A percentile compares a stretch with the other conserved stretches of the same genome.
phyloP scores from a whole-genome alignment of 78 protist genomes.

The Monocercomonoides exilis region DNA sequence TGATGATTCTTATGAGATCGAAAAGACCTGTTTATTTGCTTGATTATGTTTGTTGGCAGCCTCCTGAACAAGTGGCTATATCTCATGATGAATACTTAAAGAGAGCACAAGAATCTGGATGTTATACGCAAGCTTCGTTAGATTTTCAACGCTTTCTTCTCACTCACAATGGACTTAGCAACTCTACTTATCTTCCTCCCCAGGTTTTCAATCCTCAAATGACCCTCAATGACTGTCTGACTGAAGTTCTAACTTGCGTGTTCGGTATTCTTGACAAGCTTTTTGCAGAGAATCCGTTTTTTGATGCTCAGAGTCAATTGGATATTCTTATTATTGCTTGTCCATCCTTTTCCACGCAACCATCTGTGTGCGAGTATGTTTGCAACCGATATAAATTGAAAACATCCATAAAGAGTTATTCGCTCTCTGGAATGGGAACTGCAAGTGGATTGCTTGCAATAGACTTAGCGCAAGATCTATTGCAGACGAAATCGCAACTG shows the following conservation, averaged over 20 bases:
- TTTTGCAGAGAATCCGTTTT: background rate
- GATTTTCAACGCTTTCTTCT: background rate
- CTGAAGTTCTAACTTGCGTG: background rate
- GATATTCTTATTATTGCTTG: constrained; percentile 15
- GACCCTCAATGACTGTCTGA: background rate
- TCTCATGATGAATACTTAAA: background rate
- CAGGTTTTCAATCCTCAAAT: background rate
- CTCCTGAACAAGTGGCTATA: background rate
- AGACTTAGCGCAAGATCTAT: background rate
- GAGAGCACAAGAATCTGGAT: background rate
- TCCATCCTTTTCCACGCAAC: constrained; percentile 20
- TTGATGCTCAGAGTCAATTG: background rate
- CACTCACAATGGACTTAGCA: background rate
- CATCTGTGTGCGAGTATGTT: constrained; percentile 10
- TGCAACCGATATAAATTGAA: constrained; percentile 12
- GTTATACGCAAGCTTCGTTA: background rate
- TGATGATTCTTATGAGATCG: background rate
- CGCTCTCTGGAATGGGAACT: constrained; percentile 24
- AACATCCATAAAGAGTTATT: background rate
- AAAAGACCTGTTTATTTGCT: background rate
- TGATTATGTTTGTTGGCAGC: background rate
- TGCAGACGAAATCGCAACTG: background rate
- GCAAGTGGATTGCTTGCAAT: background rate
- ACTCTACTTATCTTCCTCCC: background rate
- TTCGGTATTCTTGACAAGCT: background rate